These are phyloP conservation scores for Solanum habrochaites DNA, from an alignment of 257 asterid species.

Conservation along the genomic window DNA sequence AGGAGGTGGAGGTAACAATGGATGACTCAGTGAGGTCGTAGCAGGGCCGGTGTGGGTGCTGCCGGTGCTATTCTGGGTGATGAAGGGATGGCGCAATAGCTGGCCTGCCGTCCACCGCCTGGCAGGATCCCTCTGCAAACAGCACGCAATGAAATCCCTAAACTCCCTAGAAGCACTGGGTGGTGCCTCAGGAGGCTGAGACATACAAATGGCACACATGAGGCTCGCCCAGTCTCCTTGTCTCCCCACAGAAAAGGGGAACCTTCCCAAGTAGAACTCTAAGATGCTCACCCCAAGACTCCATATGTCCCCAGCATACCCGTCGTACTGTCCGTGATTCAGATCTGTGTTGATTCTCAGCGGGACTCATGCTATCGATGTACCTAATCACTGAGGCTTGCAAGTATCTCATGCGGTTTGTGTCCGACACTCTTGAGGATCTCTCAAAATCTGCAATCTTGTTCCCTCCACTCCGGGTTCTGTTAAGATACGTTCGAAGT, in stretches of 20 bases:
- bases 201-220: slow-evolving; percentile 84
- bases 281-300: slow-evolving; percentile 82
- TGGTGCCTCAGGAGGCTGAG: slow-evolving; percentile 86
- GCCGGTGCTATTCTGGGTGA: slow-evolving; percentile 9
- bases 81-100: slow-evolving; percentile 31
- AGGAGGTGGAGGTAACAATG: slow-evolving; percentile 11
- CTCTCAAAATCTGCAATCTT: slow-evolving; percentile 87
- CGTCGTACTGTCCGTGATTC: slow-evolving; percentile 76
- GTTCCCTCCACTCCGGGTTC: too few relatives aligned
- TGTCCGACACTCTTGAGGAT: slow-evolving; percentile 55
- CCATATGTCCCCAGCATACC: slow-evolving; percentile 91
- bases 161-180: slow-evolving; percentile 53
- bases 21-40: neutral
- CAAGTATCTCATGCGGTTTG: slow-evolving; percentile 96
- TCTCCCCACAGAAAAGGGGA: slow-evolving; percentile 64
- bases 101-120: slow-evolving; percentile 23
- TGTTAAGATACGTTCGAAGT: too few relatives aligned
- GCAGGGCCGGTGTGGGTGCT: neutral
- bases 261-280: slow-evolving; percentile 69
- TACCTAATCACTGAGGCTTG: slow-evolving; percentile 80
- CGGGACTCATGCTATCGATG: slow-evolving; percentile 96
- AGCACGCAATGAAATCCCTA: slow-evolving; percentile 24
- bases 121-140: slow-evolving; percentile 37
- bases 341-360: slow-evolving; percentile 81
- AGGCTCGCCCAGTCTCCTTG: slow-evolving; percentile 93